Conservation (phyloP, 305 asterid genomes). For the Fraxinus xanthoxyloides region DNA sequence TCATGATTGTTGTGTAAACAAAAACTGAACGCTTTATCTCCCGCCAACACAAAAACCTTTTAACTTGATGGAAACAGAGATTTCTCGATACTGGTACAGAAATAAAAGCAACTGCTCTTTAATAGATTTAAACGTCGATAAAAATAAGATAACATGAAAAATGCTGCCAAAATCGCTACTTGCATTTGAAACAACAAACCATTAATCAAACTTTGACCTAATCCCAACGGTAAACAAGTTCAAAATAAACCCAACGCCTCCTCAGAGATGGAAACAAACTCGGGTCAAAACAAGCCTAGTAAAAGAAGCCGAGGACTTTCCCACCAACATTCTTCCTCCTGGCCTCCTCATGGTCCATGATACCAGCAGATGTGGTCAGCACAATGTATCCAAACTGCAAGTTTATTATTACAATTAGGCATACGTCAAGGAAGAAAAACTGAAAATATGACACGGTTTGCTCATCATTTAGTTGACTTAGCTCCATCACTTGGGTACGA, state of each 20-base stretch:
- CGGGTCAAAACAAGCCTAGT: not conserved
- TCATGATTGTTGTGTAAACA: not conserved
- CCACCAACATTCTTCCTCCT: constrained; percentile 23
- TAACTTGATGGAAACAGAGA: not conserved
- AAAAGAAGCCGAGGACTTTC: constrained; percentile 19
- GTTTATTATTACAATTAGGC: not conserved
- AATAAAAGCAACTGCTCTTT: not conserved
- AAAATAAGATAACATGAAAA: not conserved
- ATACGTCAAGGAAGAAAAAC: not conserved
- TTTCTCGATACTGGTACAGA: not conserved
- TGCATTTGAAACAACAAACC: not conserved
- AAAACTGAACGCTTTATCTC: not conserved
- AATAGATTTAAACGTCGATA: not conserved
- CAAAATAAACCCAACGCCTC: not conserved
- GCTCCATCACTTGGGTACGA: not conserved
- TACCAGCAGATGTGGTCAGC: constrained; percentile 22
- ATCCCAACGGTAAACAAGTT: not conserved
- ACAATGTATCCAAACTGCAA: constrained; percentile 19
- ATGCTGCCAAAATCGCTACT: not conserved
- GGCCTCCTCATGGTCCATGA: constrained; percentile 22
- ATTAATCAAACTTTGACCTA: not conserved
- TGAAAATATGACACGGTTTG: not conserved
- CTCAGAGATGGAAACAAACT: not conserved
- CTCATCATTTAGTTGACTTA: not conserved
- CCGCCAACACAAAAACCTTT: not conserved